These are phyloP conservation scores for Conticribra weissflogii DNA, from an alignment of 108 stramenopile species.

Conservation along the genomic window DNA sequence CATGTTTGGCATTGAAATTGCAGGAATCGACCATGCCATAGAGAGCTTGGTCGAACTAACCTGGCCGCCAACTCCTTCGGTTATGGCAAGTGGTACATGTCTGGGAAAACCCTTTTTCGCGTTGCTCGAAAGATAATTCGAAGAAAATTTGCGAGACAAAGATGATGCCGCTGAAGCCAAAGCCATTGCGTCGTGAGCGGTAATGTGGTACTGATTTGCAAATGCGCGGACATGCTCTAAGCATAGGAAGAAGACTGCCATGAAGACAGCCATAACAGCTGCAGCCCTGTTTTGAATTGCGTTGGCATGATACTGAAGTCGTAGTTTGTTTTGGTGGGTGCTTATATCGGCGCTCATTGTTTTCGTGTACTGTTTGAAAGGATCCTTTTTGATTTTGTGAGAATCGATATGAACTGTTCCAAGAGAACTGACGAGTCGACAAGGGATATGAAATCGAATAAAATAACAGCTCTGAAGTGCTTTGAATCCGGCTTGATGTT, in stretches of 20 bases:
- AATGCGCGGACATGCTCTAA: conserved; percentile 49
- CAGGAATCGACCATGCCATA: conserved; percentile 45
- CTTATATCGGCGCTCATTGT: conserved; percentile 12
- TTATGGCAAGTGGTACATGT: neutral
- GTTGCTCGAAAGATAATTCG: conserved; percentile 24
- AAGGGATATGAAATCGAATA: neutral
- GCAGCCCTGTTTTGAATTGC: conserved; percentile 34
- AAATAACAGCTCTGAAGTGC: too few species aligned
- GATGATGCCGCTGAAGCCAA: conserved; percentile 42
- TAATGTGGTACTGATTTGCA: conserved; percentile 44
- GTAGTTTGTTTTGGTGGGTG: conserved; percentile 5
- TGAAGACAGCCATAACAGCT: conserved; percentile 47
- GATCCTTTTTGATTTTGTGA: neutral
- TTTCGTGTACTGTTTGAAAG: neutral
- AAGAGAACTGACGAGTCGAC: neutral
- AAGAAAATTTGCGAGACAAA: conserved; percentile 29
- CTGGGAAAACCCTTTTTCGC: conserved; percentile 22
- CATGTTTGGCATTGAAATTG: conserved; percentile 29
- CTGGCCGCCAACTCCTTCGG: neutral
- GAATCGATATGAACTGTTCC: neutral
- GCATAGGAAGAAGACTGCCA: conserved; percentile 45
- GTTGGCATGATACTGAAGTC: conserved; percentile 29
- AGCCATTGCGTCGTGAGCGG: conserved; percentile 44
- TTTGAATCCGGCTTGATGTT: too few species aligned
- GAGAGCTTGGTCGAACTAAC: conserved; percentile 33